phyloP scores from a whole-genome alignment of 208 protist genomes.

The Acanthamoeba divionensis region DNA sequence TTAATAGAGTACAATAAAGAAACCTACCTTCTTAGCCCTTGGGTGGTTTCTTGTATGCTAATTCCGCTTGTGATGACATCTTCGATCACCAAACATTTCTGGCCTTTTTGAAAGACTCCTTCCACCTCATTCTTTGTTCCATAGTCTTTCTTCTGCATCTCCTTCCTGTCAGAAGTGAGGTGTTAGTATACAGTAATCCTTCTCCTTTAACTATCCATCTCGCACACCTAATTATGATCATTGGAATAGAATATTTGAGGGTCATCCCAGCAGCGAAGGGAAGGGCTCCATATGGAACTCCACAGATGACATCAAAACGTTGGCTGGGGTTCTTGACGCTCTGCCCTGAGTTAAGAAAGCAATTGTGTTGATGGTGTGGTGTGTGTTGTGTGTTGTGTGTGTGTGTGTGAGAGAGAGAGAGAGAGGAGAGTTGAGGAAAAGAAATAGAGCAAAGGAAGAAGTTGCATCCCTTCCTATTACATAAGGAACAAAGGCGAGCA shows the following conservation, averaged over 20 bases:
- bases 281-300: conserved; percentile 93
- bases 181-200: neutral
- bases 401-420: neutral
- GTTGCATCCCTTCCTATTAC: too few relatives aligned
- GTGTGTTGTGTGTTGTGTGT: neutral
- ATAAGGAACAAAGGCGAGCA: too few relatives aligned
- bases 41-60: conserved; percentile 92
- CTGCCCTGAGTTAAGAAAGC: neutral
- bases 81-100: conserved; percentile 90
- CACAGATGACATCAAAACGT: conserved; percentile 63
- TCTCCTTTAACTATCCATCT: conserved; percentile 87
- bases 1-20: too few relatives aligned
- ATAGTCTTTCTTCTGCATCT: conserved; percentile 84
- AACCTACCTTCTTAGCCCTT: conserved; percentile 68
- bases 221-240: conserved; percentile 55
- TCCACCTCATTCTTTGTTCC: conserved; percentile 93
- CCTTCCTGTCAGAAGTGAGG: neutral
- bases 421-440: too few relatives aligned
- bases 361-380: too few relatives aligned
- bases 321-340: neutral
- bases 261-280: conserved; percentile 92
- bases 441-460: too few relatives aligned
- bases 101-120: conserved; percentile 89
- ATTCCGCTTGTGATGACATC: conserved; percentile 93
- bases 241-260: conserved; percentile 85